Evolutionary conservation across 2,329 filamentous ascomycete genomes (phyloP).

Genomic region (Pseudogymnoascus sp.): DNA sequence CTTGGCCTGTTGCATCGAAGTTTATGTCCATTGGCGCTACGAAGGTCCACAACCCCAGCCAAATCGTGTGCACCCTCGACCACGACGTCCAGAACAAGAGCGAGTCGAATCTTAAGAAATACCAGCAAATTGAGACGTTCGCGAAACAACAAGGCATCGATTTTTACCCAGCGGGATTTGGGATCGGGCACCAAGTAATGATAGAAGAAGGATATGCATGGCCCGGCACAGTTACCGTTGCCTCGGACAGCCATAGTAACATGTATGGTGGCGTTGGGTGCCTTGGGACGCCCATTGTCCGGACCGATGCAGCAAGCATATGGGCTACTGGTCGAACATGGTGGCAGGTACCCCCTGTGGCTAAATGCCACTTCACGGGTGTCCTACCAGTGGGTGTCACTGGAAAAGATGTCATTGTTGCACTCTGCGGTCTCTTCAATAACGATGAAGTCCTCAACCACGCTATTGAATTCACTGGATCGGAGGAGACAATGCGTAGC

Average conservation of each 20-base stretch:
- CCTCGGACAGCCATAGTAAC: constrained; percentile 68
- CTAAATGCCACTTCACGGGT: constrained; percentile 70
- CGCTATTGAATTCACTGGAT: constrained; percentile 77
- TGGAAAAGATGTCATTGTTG: constrained; percentile 90
- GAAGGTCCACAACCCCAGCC: constrained; percentile 59
- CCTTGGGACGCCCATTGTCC: constrained; percentile 71
- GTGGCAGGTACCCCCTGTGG: constrained; percentile 83
- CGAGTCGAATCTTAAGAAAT: constrained; percentile 74
- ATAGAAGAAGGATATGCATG: constrained; percentile 77
- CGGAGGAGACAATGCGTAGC: constrained; percentile 65
- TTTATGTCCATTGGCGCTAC: constrained; percentile 77
- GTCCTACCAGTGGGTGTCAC: constrained; percentile 69
- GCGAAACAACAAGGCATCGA: constrained; percentile 67
- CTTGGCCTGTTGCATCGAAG: constrained; percentile 64
- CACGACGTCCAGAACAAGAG: constrained; percentile 83
- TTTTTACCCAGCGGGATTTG: constrained; percentile 68
- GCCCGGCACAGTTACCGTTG: constrained; percentile 78
- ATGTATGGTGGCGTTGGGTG: constrained; percentile 76
- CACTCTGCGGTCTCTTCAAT: constrained; percentile 78
- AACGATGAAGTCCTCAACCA: constrained; percentile 87
- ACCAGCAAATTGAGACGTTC: constrained; percentile 72
- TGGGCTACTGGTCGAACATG: constrained; percentile 78
- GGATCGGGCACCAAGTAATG: constrained; percentile 90
- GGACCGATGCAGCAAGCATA: constrained; percentile 79
- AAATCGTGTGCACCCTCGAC: constrained; percentile 77